These are phyloP conservation scores for Sarocladium kiliense DNA, from an alignment of 2,329 filamentous ascomycete genomes.

Conservation along the genomic window DNA sequence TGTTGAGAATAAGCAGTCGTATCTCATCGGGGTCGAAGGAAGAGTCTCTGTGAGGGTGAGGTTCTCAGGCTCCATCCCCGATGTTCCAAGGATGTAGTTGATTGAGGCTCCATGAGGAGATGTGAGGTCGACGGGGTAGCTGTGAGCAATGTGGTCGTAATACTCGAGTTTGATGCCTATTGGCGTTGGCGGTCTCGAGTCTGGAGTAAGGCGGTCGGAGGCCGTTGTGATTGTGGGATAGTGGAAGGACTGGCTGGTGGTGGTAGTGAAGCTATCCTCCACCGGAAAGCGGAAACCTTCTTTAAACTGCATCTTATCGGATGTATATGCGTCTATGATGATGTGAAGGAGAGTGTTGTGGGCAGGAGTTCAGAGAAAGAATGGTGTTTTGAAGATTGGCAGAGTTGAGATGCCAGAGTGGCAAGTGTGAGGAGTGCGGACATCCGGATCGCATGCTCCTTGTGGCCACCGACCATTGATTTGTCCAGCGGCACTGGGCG, in stretches of 20 bases:
- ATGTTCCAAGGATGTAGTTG: constrained; percentile 5
- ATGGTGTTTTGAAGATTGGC: constrained; percentile 9
- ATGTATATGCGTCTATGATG: not conserved
- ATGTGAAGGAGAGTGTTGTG: constrained; percentile 13
- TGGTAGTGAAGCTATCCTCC: constrained; percentile 31
- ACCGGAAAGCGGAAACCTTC: constrained; percentile 33
- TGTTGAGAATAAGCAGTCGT: constrained; percentile 29
- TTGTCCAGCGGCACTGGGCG: too few species aligned
- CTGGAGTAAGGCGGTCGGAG: constrained; percentile 39
- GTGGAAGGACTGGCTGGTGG: constrained; percentile 30
- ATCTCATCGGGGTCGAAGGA: constrained; percentile 30
- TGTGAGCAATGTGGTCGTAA: too few species aligned
- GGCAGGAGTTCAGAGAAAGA: constrained; percentile 10
- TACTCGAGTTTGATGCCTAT: constrained; percentile 32
- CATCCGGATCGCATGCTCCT: too few species aligned
- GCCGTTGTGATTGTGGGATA: constrained; percentile 35
- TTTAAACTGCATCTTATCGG: constrained; percentile 31
- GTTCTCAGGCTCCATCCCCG: constrained; percentile 29
- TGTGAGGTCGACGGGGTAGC: constrained; percentile 28
- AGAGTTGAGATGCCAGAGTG: constrained; percentile 5
- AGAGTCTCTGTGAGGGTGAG: constrained; percentile 25
- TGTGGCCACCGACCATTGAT: too few species aligned
- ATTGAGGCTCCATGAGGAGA: constrained; percentile 19
- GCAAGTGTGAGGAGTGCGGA: constrained; percentile 6
- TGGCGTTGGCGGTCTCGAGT: constrained; percentile 39